phyloP scores from a whole-genome alignment of 148 eudicot genomes.

The Nyssa sinensis region DNA sequence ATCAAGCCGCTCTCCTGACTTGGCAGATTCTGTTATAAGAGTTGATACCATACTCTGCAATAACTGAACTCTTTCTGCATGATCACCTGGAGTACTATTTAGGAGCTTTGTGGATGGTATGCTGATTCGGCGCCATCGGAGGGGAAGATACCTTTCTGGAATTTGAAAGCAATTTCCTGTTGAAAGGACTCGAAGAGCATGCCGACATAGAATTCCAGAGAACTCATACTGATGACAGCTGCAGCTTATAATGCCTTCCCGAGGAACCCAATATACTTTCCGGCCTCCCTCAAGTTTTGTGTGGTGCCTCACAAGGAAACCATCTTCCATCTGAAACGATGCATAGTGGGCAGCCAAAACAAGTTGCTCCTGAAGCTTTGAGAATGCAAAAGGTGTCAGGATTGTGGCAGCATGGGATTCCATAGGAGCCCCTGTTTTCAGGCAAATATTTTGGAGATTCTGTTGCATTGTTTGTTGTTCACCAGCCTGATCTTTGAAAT shows the following conservation, averaged over 20 bases:
- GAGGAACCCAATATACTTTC: constrained; percentile 78
- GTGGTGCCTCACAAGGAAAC: constrained; percentile 80
- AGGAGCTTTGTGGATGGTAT: constrained; percentile 35
- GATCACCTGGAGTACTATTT: constrained; percentile 37
- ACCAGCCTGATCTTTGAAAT: constrained; percentile 90
- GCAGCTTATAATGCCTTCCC: constrained; percentile 73
- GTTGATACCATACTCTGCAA: constrained; percentile 74
- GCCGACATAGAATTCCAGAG: constrained; percentile 83
- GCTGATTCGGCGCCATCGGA: constrained; percentile 76
- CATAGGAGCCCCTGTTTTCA: constrained; percentile 95
- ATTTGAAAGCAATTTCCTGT: constrained; percentile 90
- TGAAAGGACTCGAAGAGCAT: constrained; percentile 85
- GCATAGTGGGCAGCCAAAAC: constrained; percentile 91
- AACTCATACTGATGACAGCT: constrained; percentile 84
- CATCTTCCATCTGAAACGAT: constrained; percentile 73
- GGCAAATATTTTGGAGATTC: constrained; percentile 81
- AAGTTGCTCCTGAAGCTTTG: constrained; percentile 91
- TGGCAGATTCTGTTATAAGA: constrained; percentile 69
- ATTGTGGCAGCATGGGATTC: constrained; percentile 88
- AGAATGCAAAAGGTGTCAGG: constrained; percentile 88
- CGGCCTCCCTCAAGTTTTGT: constrained; percentile 85
- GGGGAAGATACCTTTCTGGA: constrained; percentile 82
- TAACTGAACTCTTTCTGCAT: constrained; percentile 55
- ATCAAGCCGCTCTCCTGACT: constrained; percentile 78
- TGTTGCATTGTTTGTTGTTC: constrained; percentile 97